A percentile compares a stretch with the other conserved stretches of the same genome.
Evolutionary conservation across 192 early-diverging fungal species (phyloP).

Genomic region (Coemansia sp.): DNA sequence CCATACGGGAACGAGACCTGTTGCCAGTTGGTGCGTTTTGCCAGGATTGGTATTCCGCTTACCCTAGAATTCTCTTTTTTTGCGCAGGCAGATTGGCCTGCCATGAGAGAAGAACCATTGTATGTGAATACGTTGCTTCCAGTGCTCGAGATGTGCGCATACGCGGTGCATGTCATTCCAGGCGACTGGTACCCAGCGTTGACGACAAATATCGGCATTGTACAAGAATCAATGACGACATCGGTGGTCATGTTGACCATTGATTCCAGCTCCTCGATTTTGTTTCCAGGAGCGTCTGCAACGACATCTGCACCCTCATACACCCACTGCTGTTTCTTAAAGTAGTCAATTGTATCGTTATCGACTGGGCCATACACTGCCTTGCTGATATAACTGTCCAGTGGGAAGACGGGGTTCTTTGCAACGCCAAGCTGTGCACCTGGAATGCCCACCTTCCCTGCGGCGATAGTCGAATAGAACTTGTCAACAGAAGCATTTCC

Average conservation of each 20-base stretch:
- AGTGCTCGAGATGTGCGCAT: background rate
- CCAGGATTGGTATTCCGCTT: background rate
- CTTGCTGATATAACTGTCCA: background rate
- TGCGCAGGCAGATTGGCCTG: background rate
- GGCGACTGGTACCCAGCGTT: constrained; percentile 4
- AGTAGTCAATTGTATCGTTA: constrained; percentile 1
- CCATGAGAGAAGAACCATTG: background rate
- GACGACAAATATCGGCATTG: background rate
- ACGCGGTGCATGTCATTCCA: background rate
- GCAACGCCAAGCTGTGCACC: background rate
- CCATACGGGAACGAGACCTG: background rate
- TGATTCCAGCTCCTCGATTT: background rate
- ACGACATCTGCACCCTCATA: background rate
- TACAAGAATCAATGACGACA: background rate
- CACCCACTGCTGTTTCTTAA: background rate
- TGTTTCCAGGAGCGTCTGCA: background rate
- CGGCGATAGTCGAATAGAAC: constrained; percentile 3
- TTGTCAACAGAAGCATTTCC: background rate
- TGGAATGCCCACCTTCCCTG: background rate
- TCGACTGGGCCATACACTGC: background rate
- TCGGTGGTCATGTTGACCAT: constrained; percentile 1
- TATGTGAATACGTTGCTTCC: background rate
- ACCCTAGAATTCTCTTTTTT: background rate
- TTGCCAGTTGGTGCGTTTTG: background rate
- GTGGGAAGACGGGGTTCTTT: background rate